Evolutionary conservation across 768 basidiomycete genomes (phyloP), one percentile per base, ranked within the genome.

Genomic region (Leucocoprinus sp.): DNA sequence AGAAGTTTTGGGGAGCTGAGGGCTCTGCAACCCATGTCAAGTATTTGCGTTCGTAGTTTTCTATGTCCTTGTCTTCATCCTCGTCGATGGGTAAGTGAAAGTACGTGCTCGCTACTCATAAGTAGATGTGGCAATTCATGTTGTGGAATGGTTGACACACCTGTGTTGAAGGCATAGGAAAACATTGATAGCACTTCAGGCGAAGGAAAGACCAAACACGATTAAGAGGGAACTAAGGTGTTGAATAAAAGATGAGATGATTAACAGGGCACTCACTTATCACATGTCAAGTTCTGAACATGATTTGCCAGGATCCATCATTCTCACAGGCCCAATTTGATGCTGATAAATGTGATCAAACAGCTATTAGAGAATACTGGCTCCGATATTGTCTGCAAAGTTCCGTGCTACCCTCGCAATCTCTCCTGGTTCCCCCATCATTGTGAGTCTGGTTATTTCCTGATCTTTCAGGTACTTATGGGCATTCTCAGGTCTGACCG

Each of bases 341-440:
- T 31, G 4, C 31, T 31, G 31, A 31, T 12, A 31, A 31, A 31
- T n/a, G 31, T 11, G 4, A 31, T 11, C 11, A n/a, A 14, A 4
- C 31, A 11, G n/a, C 6, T 35, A 35, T 43, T 22, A 41, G 24
- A 26, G 24, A 2, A 54, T 36, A 9, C 29, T 50, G 8, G 42
- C 49, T 11, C 63, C 66, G 29, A 85, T 54, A 18, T 52, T 56
- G 37, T 55, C 61, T 41, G 81, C 74, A 27, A 96, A 71, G 54
- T 60, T 71, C 46, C 64, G 63, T 31, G 80, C 73, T 24, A 76
- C 67, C 48, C 75, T 62, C 52, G 66, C 72, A 39, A 90, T 80
- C 60, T 92, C 88, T 9, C 90, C 91, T 35, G 82, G 70, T 58
- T 87, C 84, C 7, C 93, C 93, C 93, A 97, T 97, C 22, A 87